Evolutionary conservation across 306 rosid species (phyloP).

Genomic region (Pterocarpus macrocarpus): DNA sequence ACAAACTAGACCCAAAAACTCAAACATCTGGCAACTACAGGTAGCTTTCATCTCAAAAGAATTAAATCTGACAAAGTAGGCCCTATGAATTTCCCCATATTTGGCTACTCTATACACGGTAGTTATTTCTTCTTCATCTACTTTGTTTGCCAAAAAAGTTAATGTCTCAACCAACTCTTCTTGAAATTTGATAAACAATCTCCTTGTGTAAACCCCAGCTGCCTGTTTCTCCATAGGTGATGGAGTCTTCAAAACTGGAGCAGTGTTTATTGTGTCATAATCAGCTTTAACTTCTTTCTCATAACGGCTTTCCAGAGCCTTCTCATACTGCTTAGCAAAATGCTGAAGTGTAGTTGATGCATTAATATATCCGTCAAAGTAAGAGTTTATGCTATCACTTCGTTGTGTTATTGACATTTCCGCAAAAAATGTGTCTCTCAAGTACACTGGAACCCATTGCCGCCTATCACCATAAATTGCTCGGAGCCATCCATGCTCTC

Average conservation of each 20-base stretch:
- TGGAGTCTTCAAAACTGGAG: slow-evolving; percentile 50
- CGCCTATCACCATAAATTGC: slow-evolving; percentile 46
- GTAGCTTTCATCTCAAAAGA: slow-evolving; percentile 46
- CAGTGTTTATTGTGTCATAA: slow-evolving; percentile 50
- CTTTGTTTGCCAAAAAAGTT: slow-evolving; percentile 52
- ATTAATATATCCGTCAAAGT: slow-evolving; percentile 53
- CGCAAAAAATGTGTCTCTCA: slow-evolving; percentile 52
- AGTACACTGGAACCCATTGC: slow-evolving; percentile 54
- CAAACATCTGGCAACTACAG: slow-evolving; percentile 56
- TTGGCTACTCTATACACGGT: slow-evolving; percentile 45
- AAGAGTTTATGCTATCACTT: slow-evolving; percentile 55
- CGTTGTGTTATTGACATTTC: slow-evolving; percentile 55
- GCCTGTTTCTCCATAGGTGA: slow-evolving; percentile 56
- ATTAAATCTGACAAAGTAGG: slow-evolving; percentile 45
- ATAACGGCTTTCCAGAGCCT: slow-evolving; percentile 49
- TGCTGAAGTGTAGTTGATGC: slow-evolving; percentile 53
- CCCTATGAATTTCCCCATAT: slow-evolving; percentile 47
- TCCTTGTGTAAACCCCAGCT: slow-evolving; percentile 52
- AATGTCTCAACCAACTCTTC: slow-evolving; percentile 55
- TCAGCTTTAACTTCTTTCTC: slow-evolving; percentile 54
- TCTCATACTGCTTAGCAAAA: slow-evolving; percentile 53
- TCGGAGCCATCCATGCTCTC: slow-evolving; percentile 48
- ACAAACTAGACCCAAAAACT: slow-evolving; percentile 54
- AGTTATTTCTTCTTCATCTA: slow-evolving; percentile 44
- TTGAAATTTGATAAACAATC: slow-evolving; percentile 47